These are phyloP conservation scores for Bipolaris zeicola DNA, from an alignment of 2,329 filamentous ascomycete species.

Conservation along the genomic window DNA sequence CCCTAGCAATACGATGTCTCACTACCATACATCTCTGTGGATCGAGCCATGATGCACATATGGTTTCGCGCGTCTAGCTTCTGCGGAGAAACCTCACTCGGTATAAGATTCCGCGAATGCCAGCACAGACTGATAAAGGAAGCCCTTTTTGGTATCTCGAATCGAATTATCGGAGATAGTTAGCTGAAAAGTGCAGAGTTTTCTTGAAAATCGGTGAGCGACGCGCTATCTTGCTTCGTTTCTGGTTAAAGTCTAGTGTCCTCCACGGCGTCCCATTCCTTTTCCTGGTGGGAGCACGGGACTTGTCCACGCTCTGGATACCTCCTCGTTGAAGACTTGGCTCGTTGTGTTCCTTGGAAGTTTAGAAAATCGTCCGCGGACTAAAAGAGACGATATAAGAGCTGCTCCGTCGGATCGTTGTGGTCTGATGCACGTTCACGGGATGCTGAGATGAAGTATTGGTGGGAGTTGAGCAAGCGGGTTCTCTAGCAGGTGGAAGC, in stretches of 20 bases:
- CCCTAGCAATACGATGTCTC: no score
- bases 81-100: not conserved
- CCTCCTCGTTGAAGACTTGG: not conserved
- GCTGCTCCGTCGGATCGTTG: constrained; percentile 15
- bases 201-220: not conserved
- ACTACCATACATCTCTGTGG: no score
- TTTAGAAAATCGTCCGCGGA: not conserved
- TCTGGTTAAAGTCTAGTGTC: not conserved
- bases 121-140: not conserved
- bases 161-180: not conserved
- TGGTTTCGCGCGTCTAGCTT: no score
- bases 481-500: constrained; percentile 4
- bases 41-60: no score
- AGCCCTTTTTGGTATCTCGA: not conserved
- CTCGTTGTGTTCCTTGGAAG: not conserved
- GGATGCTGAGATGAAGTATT: constrained; percentile 1
- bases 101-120: not conserved
- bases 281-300: not conserved
- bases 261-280: not conserved
- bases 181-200: not conserved
- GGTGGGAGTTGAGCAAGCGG: constrained; percentile 1
- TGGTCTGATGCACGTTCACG: constrained; percentile 7
- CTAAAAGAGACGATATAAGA: constrained; percentile 2
- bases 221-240: not conserved
- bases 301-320: constrained; percentile 4